Evolutionary conservation across 2,329 filamentous ascomycete species (phyloP).

Genomic region (Monosporascus sp.): DNA sequence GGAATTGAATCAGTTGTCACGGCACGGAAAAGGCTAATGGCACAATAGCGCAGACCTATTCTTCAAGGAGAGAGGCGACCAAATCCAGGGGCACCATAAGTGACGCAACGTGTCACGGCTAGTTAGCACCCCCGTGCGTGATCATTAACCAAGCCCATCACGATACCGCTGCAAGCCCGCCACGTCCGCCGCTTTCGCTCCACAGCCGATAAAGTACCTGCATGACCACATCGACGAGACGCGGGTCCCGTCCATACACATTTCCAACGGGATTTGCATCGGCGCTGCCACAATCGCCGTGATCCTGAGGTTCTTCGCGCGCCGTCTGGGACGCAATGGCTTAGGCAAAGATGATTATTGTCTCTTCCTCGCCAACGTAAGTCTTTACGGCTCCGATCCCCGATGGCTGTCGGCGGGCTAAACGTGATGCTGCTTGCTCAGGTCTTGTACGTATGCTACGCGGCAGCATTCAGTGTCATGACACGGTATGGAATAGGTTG

Average conservation of each 20-base stretch:
- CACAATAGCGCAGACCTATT: no score
- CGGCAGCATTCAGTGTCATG: not conserved
- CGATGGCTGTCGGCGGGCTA: not conserved
- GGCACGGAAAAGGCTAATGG: no score
- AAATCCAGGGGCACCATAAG: not conserved
- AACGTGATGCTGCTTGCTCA: not conserved
- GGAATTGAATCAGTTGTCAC: no score
- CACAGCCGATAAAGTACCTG: not conserved
- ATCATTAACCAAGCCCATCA: not conserved
- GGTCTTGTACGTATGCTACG: not conserved
- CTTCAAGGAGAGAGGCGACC: not conserved
- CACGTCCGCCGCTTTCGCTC: not conserved
- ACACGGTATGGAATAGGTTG: not conserved
- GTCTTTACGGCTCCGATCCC: not conserved
- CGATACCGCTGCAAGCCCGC: not conserved
- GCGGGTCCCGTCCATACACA: not conserved
- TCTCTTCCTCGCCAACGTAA: not conserved
- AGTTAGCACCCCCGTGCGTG: not conserved
- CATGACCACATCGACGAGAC: not conserved
- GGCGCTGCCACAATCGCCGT: not conserved
- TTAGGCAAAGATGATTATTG: conserved; percentile 1
- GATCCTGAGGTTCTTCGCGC: not conserved
- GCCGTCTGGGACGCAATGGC: not conserved
- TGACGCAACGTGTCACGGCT: not conserved
- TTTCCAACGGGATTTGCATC: not conserved